These are phyloP conservation scores for Colletotrichum zoysiae DNA, from an alignment of 2,329 filamentous ascomycete species.

Conservation along the genomic window DNA sequence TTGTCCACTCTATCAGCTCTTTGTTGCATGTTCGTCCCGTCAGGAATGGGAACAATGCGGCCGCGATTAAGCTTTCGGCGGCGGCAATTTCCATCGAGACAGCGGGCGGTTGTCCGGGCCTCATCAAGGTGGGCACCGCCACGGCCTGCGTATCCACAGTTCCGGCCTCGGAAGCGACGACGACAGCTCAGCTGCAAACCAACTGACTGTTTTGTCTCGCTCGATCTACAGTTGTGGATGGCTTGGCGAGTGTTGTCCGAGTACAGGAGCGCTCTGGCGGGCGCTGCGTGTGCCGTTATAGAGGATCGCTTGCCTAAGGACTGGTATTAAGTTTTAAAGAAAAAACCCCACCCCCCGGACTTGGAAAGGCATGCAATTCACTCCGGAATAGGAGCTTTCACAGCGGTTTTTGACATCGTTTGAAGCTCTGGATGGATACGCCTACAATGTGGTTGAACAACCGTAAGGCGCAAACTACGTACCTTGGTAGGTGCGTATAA, in stretches of 20 bases:
- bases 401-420: too few species aligned
- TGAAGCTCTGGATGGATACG: too few species aligned
- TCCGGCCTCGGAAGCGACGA: not conserved
- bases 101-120: not conserved
- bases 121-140: not conserved
- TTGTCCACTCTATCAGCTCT: not conserved
- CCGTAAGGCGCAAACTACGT: too few species aligned
- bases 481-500: too few species aligned
- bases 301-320: not conserved
- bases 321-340: not conserved
- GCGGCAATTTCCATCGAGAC: not conserved
- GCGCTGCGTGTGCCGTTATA: not conserved
- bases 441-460: too few species aligned
- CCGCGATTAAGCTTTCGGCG: not conserved
- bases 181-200: not conserved
- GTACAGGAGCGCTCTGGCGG: not conserved
- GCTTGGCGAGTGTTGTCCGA: not conserved
- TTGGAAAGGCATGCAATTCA: too few species aligned
- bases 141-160: too few species aligned
- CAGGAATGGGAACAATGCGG: not conserved
- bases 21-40: not conserved
- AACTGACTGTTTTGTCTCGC: not conserved
- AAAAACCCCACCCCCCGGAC: not conserved
- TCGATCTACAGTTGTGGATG: too few species aligned
- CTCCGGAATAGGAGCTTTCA: too few species aligned